Evolutionary conservation across 768 basidiomycete species (phyloP), one percentile per base, ranked within the genome.

Genomic region (Cystoderma amianthinum): DNA sequence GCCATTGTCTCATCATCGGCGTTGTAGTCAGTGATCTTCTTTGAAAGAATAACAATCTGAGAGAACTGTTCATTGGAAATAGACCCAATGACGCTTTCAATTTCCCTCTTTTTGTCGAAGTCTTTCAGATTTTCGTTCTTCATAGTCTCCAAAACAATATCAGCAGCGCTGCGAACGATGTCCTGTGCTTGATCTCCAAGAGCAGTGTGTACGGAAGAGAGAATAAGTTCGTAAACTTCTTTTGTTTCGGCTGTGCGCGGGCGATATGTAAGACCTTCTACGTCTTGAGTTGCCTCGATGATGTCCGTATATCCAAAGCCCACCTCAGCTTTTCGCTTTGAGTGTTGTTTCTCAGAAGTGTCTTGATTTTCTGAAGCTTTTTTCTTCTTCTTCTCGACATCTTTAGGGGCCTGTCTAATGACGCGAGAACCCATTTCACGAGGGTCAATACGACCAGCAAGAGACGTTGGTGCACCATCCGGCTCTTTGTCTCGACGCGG

Each of bases 131-230:
- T 71, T 50, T 96, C 92, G 50, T 75, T 85, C 65, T 97, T 98
- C 48, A 98, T 71, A 3, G 77, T 74, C 63, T 94, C 91, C 36
- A 99, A 65, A 1, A 94, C 83, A 0, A 78, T 76, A 61, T 99
- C 95, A n/a, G 96, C 87, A 1, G 96, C 96, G 48, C 87, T 91
- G 15, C 95, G 84, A 36, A 99, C 82, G 53, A 98, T 82, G 48
- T 97, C 94, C 58, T 96, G 93, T 0, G 93, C 89, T 57, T 95
- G 93, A 64, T 96, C 96, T 0, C 94, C 95, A 9, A 98, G 77
- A 1, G 79, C 67, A 5, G 73, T 74, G 56, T 97, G 92, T 2
- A 96, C 85, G 15, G 80, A 63, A 2, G 86, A 78, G 4, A 97
- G 69, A 45, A 99, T 85, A 43, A 94, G 79, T 56, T 96, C 87